Percentiles rank a stretch among this genome's conserved stretches.
Evolutionary conservation across 2,329 filamentous ascomycete genomes (phyloP).

Genomic region (Pseudogymnoascus sp.): DNA sequence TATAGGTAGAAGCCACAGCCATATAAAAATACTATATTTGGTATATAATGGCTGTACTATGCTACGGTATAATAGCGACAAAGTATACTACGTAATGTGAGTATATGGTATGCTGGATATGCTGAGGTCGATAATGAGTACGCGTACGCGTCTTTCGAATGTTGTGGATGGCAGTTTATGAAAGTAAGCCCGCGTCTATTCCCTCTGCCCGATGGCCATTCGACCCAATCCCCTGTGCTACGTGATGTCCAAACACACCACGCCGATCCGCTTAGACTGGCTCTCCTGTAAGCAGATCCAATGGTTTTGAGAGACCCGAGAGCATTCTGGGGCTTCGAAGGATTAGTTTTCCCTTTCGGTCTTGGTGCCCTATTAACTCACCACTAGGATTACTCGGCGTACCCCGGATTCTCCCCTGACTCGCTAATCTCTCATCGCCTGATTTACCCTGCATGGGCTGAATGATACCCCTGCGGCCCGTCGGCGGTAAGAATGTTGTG

Average conservation of each 20-base stretch:
- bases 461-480: not conserved
- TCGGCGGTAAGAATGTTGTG: not conserved
- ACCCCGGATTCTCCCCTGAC: not conserved
- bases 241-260: not conserved
- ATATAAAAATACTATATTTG: not conserved
- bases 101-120: not conserved
- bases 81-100: not conserved
- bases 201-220: not conserved
- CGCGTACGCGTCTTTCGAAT: not conserved
- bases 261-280: not conserved
- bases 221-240: not conserved
- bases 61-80: not conserved
- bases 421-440: not conserved
- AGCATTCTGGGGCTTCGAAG: not conserved
- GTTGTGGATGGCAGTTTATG: not conserved
- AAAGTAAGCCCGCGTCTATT: not conserved
- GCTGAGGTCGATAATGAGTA: not conserved
- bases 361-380: not conserved
- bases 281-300: not conserved
- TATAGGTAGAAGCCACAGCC: not conserved
- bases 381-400: not conserved
- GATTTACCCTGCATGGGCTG: not conserved
- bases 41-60: not conserved
- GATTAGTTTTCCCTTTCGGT: not conserved
- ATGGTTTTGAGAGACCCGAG: not conserved